Conservation (phyloP, 176 grass and related monocot genomes). For the Calamus simplicifolius region DNA sequence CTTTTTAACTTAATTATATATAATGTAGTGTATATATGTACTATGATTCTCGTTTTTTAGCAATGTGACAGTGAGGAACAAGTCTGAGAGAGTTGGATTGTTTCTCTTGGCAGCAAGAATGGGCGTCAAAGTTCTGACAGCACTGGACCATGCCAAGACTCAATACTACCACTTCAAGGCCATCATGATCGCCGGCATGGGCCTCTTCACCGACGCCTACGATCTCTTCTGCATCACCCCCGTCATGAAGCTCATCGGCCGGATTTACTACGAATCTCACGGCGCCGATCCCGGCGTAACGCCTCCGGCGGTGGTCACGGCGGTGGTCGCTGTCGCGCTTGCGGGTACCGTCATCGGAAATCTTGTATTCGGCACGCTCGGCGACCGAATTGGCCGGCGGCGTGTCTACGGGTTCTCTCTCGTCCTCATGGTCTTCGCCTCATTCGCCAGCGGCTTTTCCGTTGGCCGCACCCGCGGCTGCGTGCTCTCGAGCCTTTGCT, state of each 20-base stretch:
- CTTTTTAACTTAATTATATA: no score
- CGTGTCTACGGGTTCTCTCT: constrained; percentile 29
- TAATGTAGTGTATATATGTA: no score
- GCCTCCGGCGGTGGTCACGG: constrained; percentile 19
- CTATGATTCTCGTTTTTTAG: no score
- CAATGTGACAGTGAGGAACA: background rate
- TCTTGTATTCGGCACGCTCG: constrained; percentile 23
- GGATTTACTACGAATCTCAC: constrained; percentile 20
- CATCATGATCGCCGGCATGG: constrained; percentile 36
- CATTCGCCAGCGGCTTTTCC: constrained; percentile 54
- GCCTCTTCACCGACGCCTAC: constrained; percentile 38
- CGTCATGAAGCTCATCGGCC: constrained; percentile 32
- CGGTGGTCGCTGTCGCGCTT: constrained; percentile 16
- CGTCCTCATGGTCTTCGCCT: constrained; percentile 40
- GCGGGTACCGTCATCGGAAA: constrained; percentile 25
- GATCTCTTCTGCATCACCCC: constrained; percentile 40
- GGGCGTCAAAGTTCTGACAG: constrained; percentile 16
- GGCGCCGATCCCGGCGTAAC: constrained; percentile 7
- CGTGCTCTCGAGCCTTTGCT: constrained; percentile 51
- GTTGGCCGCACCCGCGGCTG: constrained; percentile 57
- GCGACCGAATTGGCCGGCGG: constrained; percentile 20
- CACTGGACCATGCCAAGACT: constrained; percentile 23
- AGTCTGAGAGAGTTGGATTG: no score
- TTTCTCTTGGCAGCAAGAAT: background rate
- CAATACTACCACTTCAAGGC: constrained; percentile 48